Evolutionary conservation across 2,329 filamentous ascomycete genomes (phyloP).

Genomic region (Hirsutella thompsonii): DNA sequence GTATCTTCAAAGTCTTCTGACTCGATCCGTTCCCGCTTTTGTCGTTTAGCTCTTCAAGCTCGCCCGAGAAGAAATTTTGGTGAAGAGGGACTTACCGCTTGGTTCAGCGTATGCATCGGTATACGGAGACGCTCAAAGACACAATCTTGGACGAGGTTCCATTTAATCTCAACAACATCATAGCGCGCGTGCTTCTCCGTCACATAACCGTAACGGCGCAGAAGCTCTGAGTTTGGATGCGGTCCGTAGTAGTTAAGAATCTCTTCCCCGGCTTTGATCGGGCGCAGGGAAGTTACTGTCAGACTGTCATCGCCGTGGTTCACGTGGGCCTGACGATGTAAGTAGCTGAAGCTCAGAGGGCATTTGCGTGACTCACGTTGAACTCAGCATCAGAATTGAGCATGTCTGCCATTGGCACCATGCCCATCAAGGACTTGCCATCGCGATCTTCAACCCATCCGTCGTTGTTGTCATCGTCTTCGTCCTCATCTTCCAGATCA

Average conservation of each 20-base stretch:
- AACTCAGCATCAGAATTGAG: slow-evolving; percentile 83
- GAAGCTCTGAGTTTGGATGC: slow-evolving; percentile 67
- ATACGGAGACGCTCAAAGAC: slow-evolving; percentile 24
- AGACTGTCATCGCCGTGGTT: slow-evolving; percentile 42
- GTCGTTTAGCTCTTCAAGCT: slow-evolving; percentile 9
- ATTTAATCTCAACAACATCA: slow-evolving; percentile 70
- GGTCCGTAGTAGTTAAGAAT: slow-evolving; percentile 85
- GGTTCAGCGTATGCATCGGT: slow-evolving; percentile 23
- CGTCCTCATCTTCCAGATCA: slow-evolving; percentile 52
- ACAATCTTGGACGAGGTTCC: slow-evolving; percentile 40
- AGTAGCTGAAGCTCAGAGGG: neutral
- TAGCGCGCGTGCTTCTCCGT: slow-evolving; percentile 64
- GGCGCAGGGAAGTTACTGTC: slow-evolving; percentile 57
- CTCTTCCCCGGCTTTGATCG: slow-evolving; percentile 59
- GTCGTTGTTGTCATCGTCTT: slow-evolving; percentile 46
- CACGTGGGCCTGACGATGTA: slow-evolving; percentile 31
- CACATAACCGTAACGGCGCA: slow-evolving; percentile 80
- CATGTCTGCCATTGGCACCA: slow-evolving; percentile 85
- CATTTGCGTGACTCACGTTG: slow-evolving; percentile 38
- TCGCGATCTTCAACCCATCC: slow-evolving; percentile 54
- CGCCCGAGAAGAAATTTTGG: neutral
- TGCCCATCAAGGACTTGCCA: slow-evolving; percentile 53
- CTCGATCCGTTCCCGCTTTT: slow-evolving; percentile 33
- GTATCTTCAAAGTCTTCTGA: slow-evolving; percentile 60
- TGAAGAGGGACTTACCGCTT: slow-evolving; percentile 23